These are phyloP conservation scores for Yarrowia divulgata DNA, from an alignment of 805 yeast species.

Conservation along the genomic window DNA sequence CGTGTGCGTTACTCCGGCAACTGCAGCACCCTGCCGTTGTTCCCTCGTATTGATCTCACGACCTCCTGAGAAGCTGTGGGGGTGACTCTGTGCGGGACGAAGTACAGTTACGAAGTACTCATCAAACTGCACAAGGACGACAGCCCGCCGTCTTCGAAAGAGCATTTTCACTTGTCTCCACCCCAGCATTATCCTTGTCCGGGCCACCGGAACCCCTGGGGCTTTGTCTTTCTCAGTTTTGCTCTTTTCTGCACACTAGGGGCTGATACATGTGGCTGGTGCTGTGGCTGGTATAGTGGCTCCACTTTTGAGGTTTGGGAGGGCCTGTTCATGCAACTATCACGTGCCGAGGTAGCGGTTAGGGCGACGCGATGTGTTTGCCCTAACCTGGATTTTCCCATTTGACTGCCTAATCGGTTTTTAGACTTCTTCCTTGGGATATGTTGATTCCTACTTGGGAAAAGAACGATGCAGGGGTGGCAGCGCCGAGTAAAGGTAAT, in stretches of 20 bases:
- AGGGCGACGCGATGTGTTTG: neutral
- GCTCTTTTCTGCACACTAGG: neutral
- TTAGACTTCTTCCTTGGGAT: slow-evolving; percentile 22
- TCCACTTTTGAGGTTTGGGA: slow-evolving; percentile 11
- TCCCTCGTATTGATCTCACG: neutral
- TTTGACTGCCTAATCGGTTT: slow-evolving; percentile 29
- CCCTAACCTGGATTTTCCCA: slow-evolving; percentile 35
- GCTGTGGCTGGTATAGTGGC: slow-evolving; percentile 21
- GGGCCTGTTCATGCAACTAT: neutral
- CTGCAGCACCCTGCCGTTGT: neutral
- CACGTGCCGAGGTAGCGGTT: slow-evolving; percentile 23
- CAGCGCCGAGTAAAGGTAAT: slow-evolving; percentile 35
- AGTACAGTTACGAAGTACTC: neutral
- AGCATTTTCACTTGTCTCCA: neutral
- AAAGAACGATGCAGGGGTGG: slow-evolving; percentile 23
- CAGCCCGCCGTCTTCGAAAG: neutral
- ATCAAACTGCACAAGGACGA: neutral
- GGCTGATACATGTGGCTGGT: slow-evolving; percentile 20
- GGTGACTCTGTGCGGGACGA: neutral
- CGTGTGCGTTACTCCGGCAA: neutral
- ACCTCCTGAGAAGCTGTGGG: neutral
- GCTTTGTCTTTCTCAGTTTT: neutral
- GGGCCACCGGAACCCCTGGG: slow-evolving; percentile 21
- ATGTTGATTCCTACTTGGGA: slow-evolving; percentile 24
- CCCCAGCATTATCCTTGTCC: slow-evolving; percentile 1